These are phyloP conservation scores for Globisporangium sylvaticum DNA, from an alignment of 352 stramenopile genomes.

Conservation along the genomic window DNA sequence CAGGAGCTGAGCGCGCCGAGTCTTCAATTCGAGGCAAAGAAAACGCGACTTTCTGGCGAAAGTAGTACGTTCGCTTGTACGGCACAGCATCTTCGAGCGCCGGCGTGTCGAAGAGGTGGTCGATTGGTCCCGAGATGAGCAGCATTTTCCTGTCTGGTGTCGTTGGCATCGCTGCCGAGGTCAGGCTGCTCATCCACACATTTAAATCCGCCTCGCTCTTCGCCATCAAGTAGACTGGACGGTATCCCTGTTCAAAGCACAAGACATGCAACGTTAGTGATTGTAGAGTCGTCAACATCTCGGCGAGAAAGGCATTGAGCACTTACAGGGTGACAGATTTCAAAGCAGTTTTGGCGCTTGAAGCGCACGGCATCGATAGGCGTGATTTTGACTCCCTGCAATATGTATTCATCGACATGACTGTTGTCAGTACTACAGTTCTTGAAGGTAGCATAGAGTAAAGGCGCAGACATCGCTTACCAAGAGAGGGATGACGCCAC, in stretches of 20 bases:
- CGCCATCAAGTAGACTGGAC: slow-evolving; percentile 82
- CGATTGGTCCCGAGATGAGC: slow-evolving; percentile 47
- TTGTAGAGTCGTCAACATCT: neutral
- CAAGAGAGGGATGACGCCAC: slow-evolving; percentile 71
- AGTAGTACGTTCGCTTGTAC: slow-evolving; percentile 84
- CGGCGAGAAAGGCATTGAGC: neutral
- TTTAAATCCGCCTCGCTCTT: slow-evolving; percentile 81
- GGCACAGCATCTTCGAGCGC: slow-evolving; percentile 74
- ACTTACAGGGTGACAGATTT: slow-evolving; percentile 77
- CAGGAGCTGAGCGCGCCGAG: slow-evolving; percentile 30
- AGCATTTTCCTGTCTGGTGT: slow-evolving; percentile 68
- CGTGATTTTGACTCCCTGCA: slow-evolving; percentile 65
- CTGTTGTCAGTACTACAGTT: neutral
- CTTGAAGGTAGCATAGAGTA: neutral
- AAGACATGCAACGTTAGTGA: slow-evolving; percentile 1
- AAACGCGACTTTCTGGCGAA: slow-evolving; percentile 82
- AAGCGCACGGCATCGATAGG: slow-evolving; percentile 73
- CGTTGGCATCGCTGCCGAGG: slow-evolving; percentile 72
- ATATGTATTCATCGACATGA: slow-evolving; percentile 1
- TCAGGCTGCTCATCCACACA: slow-evolving; percentile 85
- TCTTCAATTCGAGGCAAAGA: slow-evolving; percentile 64
- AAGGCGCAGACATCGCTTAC: slow-evolving; percentile 11
- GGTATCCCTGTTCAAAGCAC: slow-evolving; percentile 47
- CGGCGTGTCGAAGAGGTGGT: slow-evolving; percentile 74
- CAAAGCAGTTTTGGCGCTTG: slow-evolving; percentile 86